Evolutionary conservation across 2,329 filamentous ascomycete species (phyloP).

Genomic region (Fusarium coffeatum): DNA sequence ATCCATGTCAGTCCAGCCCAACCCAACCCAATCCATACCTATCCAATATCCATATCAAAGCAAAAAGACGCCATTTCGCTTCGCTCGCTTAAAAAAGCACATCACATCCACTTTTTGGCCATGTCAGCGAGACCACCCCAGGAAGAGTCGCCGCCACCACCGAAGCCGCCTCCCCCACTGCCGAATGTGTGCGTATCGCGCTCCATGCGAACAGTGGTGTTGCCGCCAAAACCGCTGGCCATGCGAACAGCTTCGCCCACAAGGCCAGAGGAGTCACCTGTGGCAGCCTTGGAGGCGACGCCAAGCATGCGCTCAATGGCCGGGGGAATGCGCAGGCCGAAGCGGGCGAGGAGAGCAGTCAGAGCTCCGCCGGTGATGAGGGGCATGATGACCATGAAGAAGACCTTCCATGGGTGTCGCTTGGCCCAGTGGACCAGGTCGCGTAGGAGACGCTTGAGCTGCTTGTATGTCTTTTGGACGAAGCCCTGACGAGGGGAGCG

Average conservation of each 20-base stretch:
- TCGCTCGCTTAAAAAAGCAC: constrained; percentile 3
- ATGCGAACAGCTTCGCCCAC: constrained; percentile 67
- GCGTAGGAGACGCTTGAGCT: constrained; percentile 81
- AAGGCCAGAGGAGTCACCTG: constrained; percentile 61
- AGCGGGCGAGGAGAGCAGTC: constrained; percentile 78
- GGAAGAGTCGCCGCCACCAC: constrained; percentile 48
- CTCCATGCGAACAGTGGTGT: constrained; percentile 48
- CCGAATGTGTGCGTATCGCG: constrained; percentile 53
- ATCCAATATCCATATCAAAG: neutral
- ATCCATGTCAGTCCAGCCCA: neutral
- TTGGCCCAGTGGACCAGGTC: constrained; percentile 86
- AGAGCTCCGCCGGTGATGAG: constrained; percentile 86
- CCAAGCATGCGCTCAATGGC: constrained; percentile 69
- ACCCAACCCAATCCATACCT: neutral
- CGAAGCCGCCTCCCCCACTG: constrained; percentile 22
- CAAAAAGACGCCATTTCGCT: constrained; percentile 16
- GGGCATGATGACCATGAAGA: constrained; percentile 88
- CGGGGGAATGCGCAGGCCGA: constrained; percentile 81
- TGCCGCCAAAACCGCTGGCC: constrained; percentile 54
- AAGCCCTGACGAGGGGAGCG: constrained; percentile 85
- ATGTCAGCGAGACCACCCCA: constrained; percentile 53
- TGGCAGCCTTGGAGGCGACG: constrained; percentile 61
- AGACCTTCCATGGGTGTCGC: constrained; percentile 86
- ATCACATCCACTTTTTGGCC: constrained; percentile 58
- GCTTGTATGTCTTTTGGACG: constrained; percentile 76